Base-by-base conservation (phyloP, 164 flowering plant genomes). In the Warburgia ugandensis region DNA sequence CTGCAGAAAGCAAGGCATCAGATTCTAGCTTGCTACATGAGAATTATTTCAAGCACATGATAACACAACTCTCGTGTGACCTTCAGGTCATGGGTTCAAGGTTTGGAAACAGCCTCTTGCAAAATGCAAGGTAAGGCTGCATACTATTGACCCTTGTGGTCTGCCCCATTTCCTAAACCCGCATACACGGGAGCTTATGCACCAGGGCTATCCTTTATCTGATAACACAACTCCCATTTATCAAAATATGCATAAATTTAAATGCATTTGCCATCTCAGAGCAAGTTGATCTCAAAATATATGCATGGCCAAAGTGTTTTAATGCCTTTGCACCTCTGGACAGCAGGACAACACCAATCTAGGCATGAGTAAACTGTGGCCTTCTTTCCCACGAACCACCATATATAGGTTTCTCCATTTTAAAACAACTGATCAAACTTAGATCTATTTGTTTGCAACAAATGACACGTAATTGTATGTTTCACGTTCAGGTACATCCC, bases 401-500 rank as follows among this genome's bases (percentile, higher is more conserved):
- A n/a, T n/a, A n/a, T n/a, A n/a, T n/a, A n/a, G n/a, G n/a, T n/a
- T n/a, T n/a, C n/a, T n/a, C n/a, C n/a, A n/a, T n/a, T n/a, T n/a
- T n/a, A n/a, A 16, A 37, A 37, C 14, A 11, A 20, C 41, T 37
- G 17, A 16, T 37, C 17, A 14, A 10, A 37, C 9, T n/a, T n/a
- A 16, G 3, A 10, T 3, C 14, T 27, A 32, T 25, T 43, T 13
- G 11, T 56, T 32, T 47, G 19, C 43, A 3, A 16, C 1, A 6
- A 29, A 29, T 40, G 6, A 14, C 10, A 23, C 80, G 70, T 68
- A 86, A 94, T 23, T 32, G 77, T 58, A 54, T 73, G 69, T 59
- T 71, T 75, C 29, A 73, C 50, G 55, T 64, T 71, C 29, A 78
- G 65, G 25, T 88, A 88, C 67, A 67, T 57, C 59, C 76, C 69